Base-by-base conservation (phyloP, 805 yeast genomes). In the Saturnispora serradocipensis region DNA sequence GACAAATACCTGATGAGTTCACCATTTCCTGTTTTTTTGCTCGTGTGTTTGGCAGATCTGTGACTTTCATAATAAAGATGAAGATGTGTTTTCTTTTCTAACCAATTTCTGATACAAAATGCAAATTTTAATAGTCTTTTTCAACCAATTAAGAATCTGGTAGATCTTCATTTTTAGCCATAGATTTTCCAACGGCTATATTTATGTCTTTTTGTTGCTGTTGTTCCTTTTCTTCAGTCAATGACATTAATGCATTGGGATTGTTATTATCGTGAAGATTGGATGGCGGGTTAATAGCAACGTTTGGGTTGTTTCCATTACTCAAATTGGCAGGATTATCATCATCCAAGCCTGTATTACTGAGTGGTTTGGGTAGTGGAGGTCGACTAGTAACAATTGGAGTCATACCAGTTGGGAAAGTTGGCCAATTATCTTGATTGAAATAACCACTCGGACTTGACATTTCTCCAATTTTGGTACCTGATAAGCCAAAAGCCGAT, bases 361-460 rank as follows among this genome's bases (percentile, higher is more conserved):
- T 40, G 20, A 40, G 25, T 24, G 27, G 44, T 10, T 40, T 40
- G n/a, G 30, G 13, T 24, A 40, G n/a, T 22, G 44, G 30, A 15
- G 44, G 44, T 40, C 30, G 44, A 24, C 25, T 22, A 13, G 30
- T 40, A 24, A 24, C 27, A 40, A 40, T 24, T 24, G 44, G 44
- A 15, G 44, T 40, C 30, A 40, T 40, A 5, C 44, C 30, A 13
- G 44, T 72, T 10, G 76, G 74, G 13, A 73, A 54, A n/a, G 30
- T 20, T 16, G 61, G 52, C 82, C 82, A 79, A 25, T 36, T 24
- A 44, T 78, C 83, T 50, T 79, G 73, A 6, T 81, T 77, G 59
- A 84, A 86, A 58, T 82, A 81, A 55, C 78, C 84, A n/a, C 82
- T 77, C 0, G 96, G 96, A 28, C 45, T 34, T 8, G 24, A 16